phyloP scores from a whole-genome alignment of 2,329 filamentous ascomycete genomes.

The Clonostachys sp. region DNA sequence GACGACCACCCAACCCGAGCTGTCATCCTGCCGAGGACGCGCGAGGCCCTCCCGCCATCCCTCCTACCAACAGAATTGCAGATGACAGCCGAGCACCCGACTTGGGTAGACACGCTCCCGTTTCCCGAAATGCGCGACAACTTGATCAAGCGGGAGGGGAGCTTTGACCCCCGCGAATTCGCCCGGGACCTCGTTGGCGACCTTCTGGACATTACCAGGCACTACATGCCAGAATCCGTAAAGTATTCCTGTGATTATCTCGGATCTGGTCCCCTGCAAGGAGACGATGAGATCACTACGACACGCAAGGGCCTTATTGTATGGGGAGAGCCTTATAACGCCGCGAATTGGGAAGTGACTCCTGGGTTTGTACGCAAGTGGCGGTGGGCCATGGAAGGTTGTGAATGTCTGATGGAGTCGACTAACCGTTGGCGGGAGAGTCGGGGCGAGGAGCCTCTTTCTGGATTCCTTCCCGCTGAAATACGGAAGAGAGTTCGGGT shows the following conservation, averaged over 20 bases:
- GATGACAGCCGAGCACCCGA: neutral
- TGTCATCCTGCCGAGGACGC: neutral
- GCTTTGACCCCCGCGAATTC: neutral
- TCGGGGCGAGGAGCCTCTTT: neutral
- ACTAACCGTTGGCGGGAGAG: neutral
- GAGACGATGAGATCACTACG: neutral
- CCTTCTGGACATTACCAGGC: neutral
- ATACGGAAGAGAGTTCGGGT: too few relatives aligned
- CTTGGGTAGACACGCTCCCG: neutral
- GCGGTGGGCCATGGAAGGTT: slow-evolving; percentile 11
- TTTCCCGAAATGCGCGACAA: neutral
- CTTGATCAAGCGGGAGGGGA: neutral
- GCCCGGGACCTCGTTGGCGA: neutral
- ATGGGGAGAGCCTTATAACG: neutral
- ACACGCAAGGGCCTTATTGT: neutral
- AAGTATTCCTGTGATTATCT: neutral
- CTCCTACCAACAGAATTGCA: neutral
- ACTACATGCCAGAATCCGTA: too few relatives aligned
- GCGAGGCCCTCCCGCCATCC: neutral
- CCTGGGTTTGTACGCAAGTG: slow-evolving; percentile 12
- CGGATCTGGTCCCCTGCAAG: neutral
- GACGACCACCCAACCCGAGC: neutral
- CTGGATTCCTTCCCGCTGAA: too few relatives aligned
- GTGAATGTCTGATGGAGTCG: slow-evolving; percentile 5
- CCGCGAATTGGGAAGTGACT: slow-evolving; percentile 12